Evolutionary conservation across 1,284 basidiomycete species (phyloP).

Genomic region (Erythrobasidium hasegawianum): DNA sequence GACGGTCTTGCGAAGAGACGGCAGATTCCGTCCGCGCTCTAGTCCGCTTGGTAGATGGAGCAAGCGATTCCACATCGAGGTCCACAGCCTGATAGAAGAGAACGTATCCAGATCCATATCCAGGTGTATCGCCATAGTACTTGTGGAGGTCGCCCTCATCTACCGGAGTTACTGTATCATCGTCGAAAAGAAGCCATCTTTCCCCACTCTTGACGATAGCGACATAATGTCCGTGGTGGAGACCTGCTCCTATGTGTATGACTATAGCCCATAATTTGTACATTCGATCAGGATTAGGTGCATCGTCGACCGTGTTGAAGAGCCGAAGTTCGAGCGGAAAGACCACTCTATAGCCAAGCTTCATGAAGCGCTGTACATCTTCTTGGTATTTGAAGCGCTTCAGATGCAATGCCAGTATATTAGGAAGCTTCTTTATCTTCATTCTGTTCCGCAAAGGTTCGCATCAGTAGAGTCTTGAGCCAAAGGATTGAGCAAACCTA

Average conservation of each 20-base stretch:
- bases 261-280: constrained; percentile 95
- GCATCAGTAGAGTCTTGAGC: no score
- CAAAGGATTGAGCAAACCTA: constrained; percentile 52
- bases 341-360: constrained; percentile 90
- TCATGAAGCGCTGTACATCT: constrained; percentile 79
- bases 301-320: constrained; percentile 95
- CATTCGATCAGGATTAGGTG: constrained; percentile 74
- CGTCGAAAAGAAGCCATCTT: constrained; percentile 90
- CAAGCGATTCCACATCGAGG: constrained; percentile 34
- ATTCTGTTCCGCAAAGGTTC: constrained; percentile 59
- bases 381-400: constrained; percentile 99
- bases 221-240: constrained; percentile 95
- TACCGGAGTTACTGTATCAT: constrained; percentile 83
- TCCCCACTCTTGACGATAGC: constrained; percentile 80
- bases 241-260: constrained; percentile 93
- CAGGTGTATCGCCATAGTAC: constrained; percentile 86
- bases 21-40: neutral
- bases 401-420: constrained; percentile 88
- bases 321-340: constrained; percentile 90
- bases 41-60: neutral
- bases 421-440: constrained; percentile 95
- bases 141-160: constrained; percentile 83
- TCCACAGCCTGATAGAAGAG: constrained; percentile 95
- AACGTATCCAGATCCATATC: constrained; percentile 84
- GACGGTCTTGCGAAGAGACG: neutral